These are phyloP conservation scores for Eucalyptus virginea DNA, from an alignment of 345 rosid genomes.

Conservation along the genomic window DNA sequence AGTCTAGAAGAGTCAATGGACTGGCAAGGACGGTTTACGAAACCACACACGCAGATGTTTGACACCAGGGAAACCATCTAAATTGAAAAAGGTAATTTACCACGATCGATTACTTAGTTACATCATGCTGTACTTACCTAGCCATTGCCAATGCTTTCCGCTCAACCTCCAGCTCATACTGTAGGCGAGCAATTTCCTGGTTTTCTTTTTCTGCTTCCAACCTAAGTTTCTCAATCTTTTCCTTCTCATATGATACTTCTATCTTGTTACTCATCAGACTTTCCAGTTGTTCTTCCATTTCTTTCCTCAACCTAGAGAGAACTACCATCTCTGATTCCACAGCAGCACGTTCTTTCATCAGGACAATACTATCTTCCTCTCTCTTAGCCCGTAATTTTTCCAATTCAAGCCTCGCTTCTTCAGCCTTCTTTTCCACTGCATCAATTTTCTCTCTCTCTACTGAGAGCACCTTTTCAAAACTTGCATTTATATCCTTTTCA, in stretches of 20 bases:
- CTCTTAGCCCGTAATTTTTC: slow-evolving; percentile 56
- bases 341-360: slow-evolving; percentile 56
- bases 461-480: slow-evolving; percentile 62
- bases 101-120: background rate
- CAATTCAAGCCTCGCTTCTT: slow-evolving; percentile 61
- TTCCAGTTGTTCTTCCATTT: slow-evolving; percentile 71
- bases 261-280: slow-evolving; percentile 52
- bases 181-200: slow-evolving; percentile 58
- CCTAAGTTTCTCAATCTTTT: slow-evolving; percentile 49
- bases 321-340: slow-evolving; percentile 80
- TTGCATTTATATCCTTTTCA: slow-evolving; percentile 67
- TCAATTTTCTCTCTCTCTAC: slow-evolving; percentile 61
- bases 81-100: background rate
- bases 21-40: background rate
- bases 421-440: slow-evolving; percentile 75
- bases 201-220: slow-evolving; percentile 62
- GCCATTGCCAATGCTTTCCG: slow-evolving; percentile 82
- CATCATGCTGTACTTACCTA: slow-evolving; percentile 21
- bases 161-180: slow-evolving; percentile 75
- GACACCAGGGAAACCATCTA: background rate
- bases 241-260: slow-evolving; percentile 74
- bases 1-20: background rate
- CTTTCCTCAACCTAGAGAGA: slow-evolving; percentile 51
- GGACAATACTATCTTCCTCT: slow-evolving; percentile 51
- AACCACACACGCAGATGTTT: background rate